Evolutionary conservation across 176 grass and related monocot genomes (phyloP), one percentile per base, ranked within the genome.

Genomic region (Rhipidocladum racemiflorum): DNA sequence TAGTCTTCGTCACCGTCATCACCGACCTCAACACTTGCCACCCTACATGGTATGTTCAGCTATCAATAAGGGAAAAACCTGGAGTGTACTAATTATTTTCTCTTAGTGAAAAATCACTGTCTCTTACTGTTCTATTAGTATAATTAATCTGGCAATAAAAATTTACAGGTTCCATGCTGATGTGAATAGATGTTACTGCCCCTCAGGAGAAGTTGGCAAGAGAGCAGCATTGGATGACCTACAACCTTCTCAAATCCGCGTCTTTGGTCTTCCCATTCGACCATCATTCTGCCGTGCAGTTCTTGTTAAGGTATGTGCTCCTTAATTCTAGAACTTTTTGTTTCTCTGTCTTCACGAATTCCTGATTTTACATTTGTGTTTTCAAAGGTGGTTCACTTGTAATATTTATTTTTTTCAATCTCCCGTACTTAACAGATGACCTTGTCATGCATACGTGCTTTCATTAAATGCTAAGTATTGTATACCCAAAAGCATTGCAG

Each of bases 161-260:
- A 55, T 23, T 21, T 82, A 72, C 87, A 99, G 96, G 96, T 99
- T 99, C 83, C 92, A 95, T 76, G 75, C 93, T 69, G 85, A 69
- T 82, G 96, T 99, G 35, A 95, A 99, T 75, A 91, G 96, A 88
- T 99, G 96, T 84, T 99, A 99, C 79, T 99, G 96, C 82, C 96
- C 92, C 14, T 99, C 92, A 18, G 96, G 93, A 68, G 96, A 95
- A 89, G 96, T 99, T 40, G 90, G 91, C n/a, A 99, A 99, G 59
- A 85, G 92, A 65, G 96, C 96, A 80, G 90, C 88, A 75, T 18
- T 93, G 81, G 96, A 99, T 80, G 83, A 79, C 46, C 80, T 99
- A 55, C 62, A 99, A 59, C 80, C 85, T 76, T 95, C 87, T 76
- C 96, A 99, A 81, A 81, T 99, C 55, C 88, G 82, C 0, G 87